Base-by-base conservation (phyloP, 2,329 filamentous ascomycete genomes). In the Talaromyces sp. region DNA sequence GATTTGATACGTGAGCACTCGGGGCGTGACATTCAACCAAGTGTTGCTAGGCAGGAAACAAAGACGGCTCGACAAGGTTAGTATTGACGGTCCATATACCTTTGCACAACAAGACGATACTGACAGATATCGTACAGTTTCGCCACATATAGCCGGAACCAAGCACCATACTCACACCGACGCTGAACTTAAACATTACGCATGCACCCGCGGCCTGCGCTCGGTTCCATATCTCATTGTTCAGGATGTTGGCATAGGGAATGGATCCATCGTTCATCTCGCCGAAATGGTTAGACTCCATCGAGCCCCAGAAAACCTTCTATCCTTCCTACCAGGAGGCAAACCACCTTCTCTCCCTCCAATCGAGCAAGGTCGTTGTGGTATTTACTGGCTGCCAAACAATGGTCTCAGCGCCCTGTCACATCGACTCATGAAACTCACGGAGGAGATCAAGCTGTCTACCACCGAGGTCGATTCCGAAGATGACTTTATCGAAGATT, bases 181-280 rank as follows among this genome's bases (percentile, higher is more conserved):
- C 43, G 37, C 35, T 6, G 70, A 74, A 9, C 33, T 73, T 27
- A 69, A 70, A 59, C 66, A 64, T n/a, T 76, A 69, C 54, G 66
- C 74, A 3, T 75, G 73, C 56, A 74, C 74, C 16, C 69, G 75
- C 13, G 75, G 75, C 3, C 69, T 77, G 37, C 73, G 73, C 33
- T 77, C 75, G 3, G 69, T 77, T n/a, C 74, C 75, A n/a, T 75
- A 73, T 60, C 58, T 77, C 5, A 69, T 76, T 39, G 57, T 77
- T 19, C 70, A 72, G 2, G 67, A 73, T 27, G 67, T 70, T 9
- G 66, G 59, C 22, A 70, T 71, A 60, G 72, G 70, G 1, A 70
- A 69, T 47, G 71, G 66, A 54, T 68, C 69, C 14, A 69, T 71
- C 1, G 66, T 75, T 14, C 74, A 76, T 60, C 62, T 77, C 8